phyloP scores from a whole-genome alignment of 2,329 filamentous ascomycete genomes.

The Diaporthe nobilis region DNA sequence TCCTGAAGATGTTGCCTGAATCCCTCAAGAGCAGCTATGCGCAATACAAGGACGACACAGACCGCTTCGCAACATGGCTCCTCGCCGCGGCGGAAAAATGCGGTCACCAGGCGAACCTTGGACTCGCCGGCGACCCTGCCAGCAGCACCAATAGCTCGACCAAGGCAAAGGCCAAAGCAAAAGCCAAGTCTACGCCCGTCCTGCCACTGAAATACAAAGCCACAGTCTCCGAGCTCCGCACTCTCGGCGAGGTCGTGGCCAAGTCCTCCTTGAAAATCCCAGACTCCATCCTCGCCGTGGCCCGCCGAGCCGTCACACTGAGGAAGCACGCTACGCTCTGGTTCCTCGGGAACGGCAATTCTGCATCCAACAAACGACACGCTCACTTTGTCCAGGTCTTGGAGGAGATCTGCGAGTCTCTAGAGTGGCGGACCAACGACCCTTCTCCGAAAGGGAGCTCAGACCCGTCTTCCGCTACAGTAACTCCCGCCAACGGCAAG shows the following conservation, averaged over 20 bases:
- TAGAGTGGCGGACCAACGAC: neutral
- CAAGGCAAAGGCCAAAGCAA: neutral
- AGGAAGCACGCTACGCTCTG: conserved; percentile 4
- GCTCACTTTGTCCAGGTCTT: conserved; percentile 3
- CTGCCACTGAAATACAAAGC: conserved; percentile 1
- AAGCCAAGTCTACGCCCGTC: neutral
- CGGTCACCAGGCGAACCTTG: neutral
- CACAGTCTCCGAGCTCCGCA: conserved; percentile 10
- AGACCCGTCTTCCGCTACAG: neutral
- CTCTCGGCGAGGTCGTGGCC: neutral
- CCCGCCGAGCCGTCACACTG: conserved; percentile 9
- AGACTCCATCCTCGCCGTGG: neutral
- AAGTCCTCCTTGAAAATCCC: conserved; percentile 15
- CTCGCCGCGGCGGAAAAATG: conserved; percentile 9
- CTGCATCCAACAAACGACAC: neutral
- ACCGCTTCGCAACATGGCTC: conserved; percentile 19
- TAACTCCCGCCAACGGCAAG: neutral
- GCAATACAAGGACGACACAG: conserved; percentile 20
- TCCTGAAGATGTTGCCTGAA: neutral
- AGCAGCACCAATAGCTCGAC: neutral
- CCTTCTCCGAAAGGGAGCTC: neutral
- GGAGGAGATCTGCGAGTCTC: conserved; percentile 16
- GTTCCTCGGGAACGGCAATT: neutral
- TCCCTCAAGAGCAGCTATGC: conserved; percentile 16
- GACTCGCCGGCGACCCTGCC: neutral